These are phyloP conservation scores for Arthonia radiata DNA, from an alignment of 495 filamentous ascomycete species.

Conservation along the genomic window DNA sequence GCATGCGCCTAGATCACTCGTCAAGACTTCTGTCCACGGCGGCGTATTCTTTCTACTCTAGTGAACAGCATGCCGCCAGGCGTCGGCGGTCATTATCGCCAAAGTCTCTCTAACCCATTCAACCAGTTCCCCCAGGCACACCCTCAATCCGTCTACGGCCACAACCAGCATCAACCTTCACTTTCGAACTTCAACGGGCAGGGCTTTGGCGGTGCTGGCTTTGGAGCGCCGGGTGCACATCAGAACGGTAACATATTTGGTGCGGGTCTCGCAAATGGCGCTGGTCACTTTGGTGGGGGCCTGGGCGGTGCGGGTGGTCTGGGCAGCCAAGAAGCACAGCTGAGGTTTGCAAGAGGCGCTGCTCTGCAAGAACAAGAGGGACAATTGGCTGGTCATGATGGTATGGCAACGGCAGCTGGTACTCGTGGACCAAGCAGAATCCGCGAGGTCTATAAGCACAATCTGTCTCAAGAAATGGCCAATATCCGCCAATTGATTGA, in stretches of 20 bases:
- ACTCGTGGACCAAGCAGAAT: conserved; percentile 34
- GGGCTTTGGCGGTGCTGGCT: neutral
- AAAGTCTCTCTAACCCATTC: conserved; percentile 26
- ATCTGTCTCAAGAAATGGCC: conserved; percentile 74
- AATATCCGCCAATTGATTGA: conserved; percentile 56
- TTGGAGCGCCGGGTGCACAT: neutral
- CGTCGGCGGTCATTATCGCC: conserved; percentile 27
- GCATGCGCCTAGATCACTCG: no score
- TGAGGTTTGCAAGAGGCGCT: conserved; percentile 60
- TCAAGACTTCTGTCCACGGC: no score
- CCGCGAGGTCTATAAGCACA: conserved; percentile 83
- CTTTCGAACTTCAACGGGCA: conserved; percentile 2
- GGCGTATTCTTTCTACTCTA: no score
- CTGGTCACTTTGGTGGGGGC: conserved; percentile 10
- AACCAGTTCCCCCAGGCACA: conserved; percentile 14
- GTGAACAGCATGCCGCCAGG: conserved; percentile 34
- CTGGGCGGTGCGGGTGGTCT: conserved; percentile 33
- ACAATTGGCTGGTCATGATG: conserved; percentile 28
- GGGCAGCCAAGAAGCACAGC: conserved; percentile 69
- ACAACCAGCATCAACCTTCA: conserved; percentile 22
- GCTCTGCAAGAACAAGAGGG: conserved; percentile 42
- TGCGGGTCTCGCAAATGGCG: conserved; percentile 2
- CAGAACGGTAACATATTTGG: neutral
- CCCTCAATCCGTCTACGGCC: conserved; percentile 14
- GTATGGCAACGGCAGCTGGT: conserved; percentile 17